phyloP scores from a whole-genome alignment of 176 grass and related monocot genomes.

The Rhynchospora breviuscula region DNA sequence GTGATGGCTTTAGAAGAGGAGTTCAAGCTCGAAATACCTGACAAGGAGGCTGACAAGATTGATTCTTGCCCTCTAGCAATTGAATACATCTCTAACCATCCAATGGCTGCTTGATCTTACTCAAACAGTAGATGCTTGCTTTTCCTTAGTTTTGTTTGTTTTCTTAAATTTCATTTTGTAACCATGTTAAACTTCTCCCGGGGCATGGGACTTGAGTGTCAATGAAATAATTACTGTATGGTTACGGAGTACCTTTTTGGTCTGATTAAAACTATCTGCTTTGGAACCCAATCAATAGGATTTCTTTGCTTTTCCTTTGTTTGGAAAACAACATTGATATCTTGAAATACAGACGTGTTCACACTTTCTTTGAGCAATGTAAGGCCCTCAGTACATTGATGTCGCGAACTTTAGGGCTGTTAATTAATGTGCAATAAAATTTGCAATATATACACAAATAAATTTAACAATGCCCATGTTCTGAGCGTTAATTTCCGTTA shows the following conservation, averaged over 20 bases:
- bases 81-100: constrained; percentile 30
- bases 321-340: neutral
- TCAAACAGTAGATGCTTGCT: neutral
- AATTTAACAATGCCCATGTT: neutral
- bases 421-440: neutral
- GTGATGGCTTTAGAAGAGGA: constrained; percentile 34
- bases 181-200: neutral
- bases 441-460: neutral
- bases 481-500: no score
- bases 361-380: neutral
- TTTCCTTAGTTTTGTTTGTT: neutral
- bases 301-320: no score
- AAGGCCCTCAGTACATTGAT: neutral
- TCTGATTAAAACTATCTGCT: constrained; percentile 2
- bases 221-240: constrained; percentile 18
- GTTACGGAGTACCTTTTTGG: neutral
- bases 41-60: constrained; percentile 29
- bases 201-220: neutral
- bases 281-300: neutral
- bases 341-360: no score
- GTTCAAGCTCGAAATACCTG: constrained; percentile 35
- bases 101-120: constrained; percentile 17
- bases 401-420: neutral
- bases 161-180: neutral
- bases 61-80: constrained; percentile 29